Base-by-base conservation (phyloP, 1,284 basidiomycete genomes). In the Cryptococcus floricola region DNA sequence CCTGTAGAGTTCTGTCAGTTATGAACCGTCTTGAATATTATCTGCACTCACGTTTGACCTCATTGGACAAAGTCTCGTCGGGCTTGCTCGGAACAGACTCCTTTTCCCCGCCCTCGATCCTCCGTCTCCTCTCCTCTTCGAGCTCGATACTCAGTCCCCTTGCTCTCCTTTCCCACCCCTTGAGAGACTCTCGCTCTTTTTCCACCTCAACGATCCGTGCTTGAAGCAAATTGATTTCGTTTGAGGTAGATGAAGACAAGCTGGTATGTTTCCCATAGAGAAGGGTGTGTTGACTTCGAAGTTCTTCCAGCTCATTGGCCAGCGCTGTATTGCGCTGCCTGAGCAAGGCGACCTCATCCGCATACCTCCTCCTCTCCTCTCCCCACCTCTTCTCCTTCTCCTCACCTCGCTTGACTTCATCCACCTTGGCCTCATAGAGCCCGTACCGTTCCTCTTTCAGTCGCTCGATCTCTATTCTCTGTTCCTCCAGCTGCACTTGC, bases 111-210 rank as follows among this genome's bases (percentile, higher is more conserved):
- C 49, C 55, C 12, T 54, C 64, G 34, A 63, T 58, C 44, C 62
- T 46, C 54, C 48, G 46, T 59, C 45, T 55, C 50, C 60, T 67
- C 50, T 64, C 57, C 56, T 70, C 69, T 56, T 77, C 76, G 8
- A 77, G 56, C 50, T 74, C 67, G 31, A 75, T 73, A 1, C 66
- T 55, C 8, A 77, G 54, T 13, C 65, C 61, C 28, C 67, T 64
- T 1, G 74, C 73, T 12, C 66, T 62, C 27, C 66, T 56, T 46
- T 75, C 63, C 65, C 70, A 71, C 4, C 52, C 53, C 44, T 60
- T 63, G 28, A 74, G 41, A 8, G 53, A 53, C 8, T 71, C 64
- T 1, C 65, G 43, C 45, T 72, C 67, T 2, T 56, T 57, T 45
- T 73, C 68, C 1, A 70, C 45, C 28, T 70, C 70, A 19, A 54